phyloP scores from a whole-genome alignment of 2,329 filamentous ascomycete genomes.

The Periconia sp. region DNA sequence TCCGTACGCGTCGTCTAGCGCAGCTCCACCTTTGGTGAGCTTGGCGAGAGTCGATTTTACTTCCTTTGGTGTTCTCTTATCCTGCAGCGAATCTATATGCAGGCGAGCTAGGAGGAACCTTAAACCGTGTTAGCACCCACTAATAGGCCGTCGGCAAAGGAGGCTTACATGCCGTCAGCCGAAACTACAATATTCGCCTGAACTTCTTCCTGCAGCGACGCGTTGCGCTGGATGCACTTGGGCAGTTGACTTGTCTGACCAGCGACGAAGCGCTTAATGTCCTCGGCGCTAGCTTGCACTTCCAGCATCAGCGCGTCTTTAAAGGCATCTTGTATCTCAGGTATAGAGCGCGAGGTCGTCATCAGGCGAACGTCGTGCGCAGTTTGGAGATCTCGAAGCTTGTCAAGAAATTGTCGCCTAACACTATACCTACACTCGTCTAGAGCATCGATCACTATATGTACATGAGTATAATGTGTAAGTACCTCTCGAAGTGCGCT shows the following conservation, averaged over 20 bases:
- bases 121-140: not conserved
- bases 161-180: slow-evolving; percentile 23
- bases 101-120: slow-evolving; percentile 13
- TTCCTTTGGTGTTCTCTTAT: slow-evolving; percentile 9
- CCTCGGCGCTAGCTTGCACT: slow-evolving; percentile 18
- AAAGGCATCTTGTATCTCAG: slow-evolving; percentile 12
- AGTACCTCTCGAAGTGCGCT: not conserved
- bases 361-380: not conserved
- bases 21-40: slow-evolving; percentile 1
- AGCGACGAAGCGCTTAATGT: slow-evolving; percentile 16
- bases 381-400: slow-evolving; percentile 3
- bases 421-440: slow-evolving; percentile 4
- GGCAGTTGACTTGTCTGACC: slow-evolving; percentile 14
- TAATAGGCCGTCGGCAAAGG: not conserved
- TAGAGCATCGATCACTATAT: slow-evolving; percentile 4
- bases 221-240: slow-evolving; percentile 10
- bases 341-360: slow-evolving; percentile 16
- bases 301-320: slow-evolving; percentile 8
- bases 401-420: not conserved
- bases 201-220: slow-evolving; percentile 6
- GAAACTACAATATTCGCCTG: slow-evolving; percentile 18
- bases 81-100: slow-evolving; percentile 7
- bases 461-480: not conserved
- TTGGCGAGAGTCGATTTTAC: slow-evolving; percentile 6
- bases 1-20: slow-evolving; percentile 7